Base-by-base conservation (phyloP, 441 rosid genomes). In the Euphorbia celastroides region DNA sequence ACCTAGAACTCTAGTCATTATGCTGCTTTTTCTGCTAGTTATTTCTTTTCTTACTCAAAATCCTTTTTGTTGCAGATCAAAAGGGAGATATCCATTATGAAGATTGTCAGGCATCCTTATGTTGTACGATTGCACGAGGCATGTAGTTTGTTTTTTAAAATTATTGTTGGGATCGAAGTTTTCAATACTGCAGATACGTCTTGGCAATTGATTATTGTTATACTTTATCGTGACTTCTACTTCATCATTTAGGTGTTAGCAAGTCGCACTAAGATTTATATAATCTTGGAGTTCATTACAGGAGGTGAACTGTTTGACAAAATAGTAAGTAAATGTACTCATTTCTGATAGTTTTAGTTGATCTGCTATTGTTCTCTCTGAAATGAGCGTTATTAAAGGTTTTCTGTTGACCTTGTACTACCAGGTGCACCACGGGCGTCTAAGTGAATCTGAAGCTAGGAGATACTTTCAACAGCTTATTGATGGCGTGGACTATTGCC, bases 241-340 rank as follows among this genome's bases (percentile, higher is more conserved):
- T 27, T 31, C 58, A 36, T 6, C 60, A 32, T 5, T 50, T 76
- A 94, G 99, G 96, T 93, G 69, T 48, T 93, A 62, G 97, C 97
- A 19, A 93, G 97, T 70, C 89, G 95, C 2, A 86, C 92, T 13
- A 93, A 87, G 85, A 91, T 93, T 69, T 91, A 91, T 70, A 93
- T 91, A 46, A 93, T 91, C 74, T 74, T 93, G 75, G 97, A 93
- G 88, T 94, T 80, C 82, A 89, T 94, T 72, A 91, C 97, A 0
- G 99, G 99, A 55, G 96, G 99, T 61, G 97, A 94, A 82, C 71
- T 94, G 84, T 94, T 94, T 54, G 99, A 94, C 81, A 91, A 91
- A 81, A 91, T 91, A 36, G 99, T 94, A 76, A 94, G 99, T 81
- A 48, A 56, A 74, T 62, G 62, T 59, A 65, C 62, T 54, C 50